Evolutionary conservation across 2,329 filamentous ascomycete genomes (phyloP).

Genomic region (Bretziella fagacearum): DNA sequence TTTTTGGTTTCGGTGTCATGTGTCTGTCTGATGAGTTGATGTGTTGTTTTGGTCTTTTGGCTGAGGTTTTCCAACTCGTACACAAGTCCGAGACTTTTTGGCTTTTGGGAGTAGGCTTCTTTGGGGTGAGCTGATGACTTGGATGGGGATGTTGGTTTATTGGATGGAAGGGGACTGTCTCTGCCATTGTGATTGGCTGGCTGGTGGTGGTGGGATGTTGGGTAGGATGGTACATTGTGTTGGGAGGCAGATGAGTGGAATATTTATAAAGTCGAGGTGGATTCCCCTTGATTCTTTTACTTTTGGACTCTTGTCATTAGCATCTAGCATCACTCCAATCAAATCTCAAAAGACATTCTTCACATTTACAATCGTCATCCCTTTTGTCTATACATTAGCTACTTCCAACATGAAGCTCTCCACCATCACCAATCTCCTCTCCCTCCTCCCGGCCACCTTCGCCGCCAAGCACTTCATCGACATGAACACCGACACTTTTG

Average conservation of each 20-base stretch:
- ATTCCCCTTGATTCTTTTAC: no score
- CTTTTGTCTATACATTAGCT: neutral
- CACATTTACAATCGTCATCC: neutral
- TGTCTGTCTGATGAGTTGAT: no score
- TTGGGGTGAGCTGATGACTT: neutral
- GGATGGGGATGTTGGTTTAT: neutral
- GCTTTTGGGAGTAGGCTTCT: no score
- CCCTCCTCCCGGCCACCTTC: neutral
- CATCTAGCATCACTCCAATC: neutral
- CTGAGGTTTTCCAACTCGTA: no score
- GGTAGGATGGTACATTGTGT: no score
- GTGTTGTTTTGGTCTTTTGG: no score
- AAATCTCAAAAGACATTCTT: no score
- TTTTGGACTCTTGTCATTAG: neutral
- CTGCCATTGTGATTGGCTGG: no score
- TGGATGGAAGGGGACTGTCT: no score
- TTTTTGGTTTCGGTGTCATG: no score
- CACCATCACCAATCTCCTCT: neutral
- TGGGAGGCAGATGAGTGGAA: neutral
- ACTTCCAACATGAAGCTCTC: neutral
- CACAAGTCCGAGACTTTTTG: no score
- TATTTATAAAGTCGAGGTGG: neutral
- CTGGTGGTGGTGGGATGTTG: no score
- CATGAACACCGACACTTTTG: neutral
- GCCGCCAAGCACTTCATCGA: neutral